These are phyloP conservation scores for Aspergillus amoenus DNA, from an alignment of 2,329 filamentous ascomycete genomes.

Conservation along the genomic window DNA sequence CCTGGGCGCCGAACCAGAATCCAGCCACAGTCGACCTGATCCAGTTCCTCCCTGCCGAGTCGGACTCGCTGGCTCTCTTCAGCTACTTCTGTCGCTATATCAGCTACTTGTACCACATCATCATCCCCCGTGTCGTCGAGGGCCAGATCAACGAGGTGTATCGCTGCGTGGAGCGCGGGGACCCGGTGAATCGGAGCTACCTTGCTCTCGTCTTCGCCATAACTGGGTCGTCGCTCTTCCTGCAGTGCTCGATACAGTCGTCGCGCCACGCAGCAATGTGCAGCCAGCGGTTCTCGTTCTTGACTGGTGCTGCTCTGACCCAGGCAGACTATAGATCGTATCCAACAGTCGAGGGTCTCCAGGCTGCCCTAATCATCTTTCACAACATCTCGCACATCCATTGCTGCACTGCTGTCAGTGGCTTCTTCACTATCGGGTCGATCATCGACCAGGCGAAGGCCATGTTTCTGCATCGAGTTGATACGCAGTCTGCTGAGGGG, in stretches of 20 bases:
- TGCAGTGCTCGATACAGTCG: conserved; percentile 22
- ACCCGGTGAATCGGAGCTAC: conserved; percentile 24
- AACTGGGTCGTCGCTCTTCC: conserved; percentile 29
- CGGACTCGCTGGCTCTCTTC: conserved; percentile 30
- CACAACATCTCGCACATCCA: conserved; percentile 30
- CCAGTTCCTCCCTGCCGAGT: conserved; percentile 28
- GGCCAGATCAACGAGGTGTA: conserved; percentile 32
- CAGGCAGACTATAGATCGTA: conserved; percentile 30
- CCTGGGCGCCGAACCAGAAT: conserved; percentile 17
- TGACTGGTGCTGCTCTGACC: conserved; percentile 32
- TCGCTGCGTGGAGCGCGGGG: conserved; percentile 18
- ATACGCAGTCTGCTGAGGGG: conserved; percentile 23
- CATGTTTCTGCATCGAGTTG: conserved; percentile 38
- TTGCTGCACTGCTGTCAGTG: conserved; percentile 21
- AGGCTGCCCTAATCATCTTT: conserved; percentile 31
- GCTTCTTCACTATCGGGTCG: conserved; percentile 25
- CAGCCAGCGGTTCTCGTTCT: conserved; percentile 28
- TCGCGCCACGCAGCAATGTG: conserved; percentile 20
- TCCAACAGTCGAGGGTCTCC: conserved; percentile 34
- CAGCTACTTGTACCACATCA: conserved; percentile 38
- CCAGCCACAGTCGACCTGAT: conserved; percentile 21
- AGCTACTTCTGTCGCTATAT: conserved; percentile 35
- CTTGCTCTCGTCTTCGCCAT: conserved; percentile 38
- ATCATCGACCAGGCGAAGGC: conserved; percentile 33
- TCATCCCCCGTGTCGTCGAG: conserved; percentile 27